A percentile compares a stretch with the other conserved stretches of the same genome.
These are phyloP conservation scores for Auriculariales sp. DNA, from an alignment of 768 basidiomycete species.

Conservation along the genomic window DNA sequence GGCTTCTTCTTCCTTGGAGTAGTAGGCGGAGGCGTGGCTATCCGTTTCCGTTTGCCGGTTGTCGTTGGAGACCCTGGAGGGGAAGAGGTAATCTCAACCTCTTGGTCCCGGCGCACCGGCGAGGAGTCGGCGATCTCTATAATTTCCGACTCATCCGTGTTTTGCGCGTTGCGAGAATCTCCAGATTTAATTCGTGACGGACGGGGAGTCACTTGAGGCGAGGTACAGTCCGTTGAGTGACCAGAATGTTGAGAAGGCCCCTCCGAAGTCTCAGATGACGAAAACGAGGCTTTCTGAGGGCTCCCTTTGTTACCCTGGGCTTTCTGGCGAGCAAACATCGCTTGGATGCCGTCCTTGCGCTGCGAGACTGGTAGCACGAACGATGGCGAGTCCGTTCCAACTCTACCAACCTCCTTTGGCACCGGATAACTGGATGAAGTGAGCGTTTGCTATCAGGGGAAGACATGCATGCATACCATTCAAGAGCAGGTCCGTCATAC, in stretches of 20 bases:
- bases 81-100: not conserved
- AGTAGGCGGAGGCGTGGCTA: not conserved
- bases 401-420: conserved; percentile 80
- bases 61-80: not conserved
- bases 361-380: conserved; percentile 69
- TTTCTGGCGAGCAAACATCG: conserved; percentile 61
- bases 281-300: no score
- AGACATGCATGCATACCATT: conserved; percentile 38
- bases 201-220: no score
- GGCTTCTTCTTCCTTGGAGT: not conserved
- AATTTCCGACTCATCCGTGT: not conserved
- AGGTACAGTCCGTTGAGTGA: no score
- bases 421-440: conserved; percentile 55
- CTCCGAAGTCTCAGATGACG: not conserved
- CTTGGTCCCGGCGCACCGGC: not conserved
- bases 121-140: not conserved
- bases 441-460: not conserved
- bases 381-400: conserved; percentile 66
- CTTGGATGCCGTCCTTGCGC: conserved; percentile 76
- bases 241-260: not conserved
- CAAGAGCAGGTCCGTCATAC: conserved; percentile 42
- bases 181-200: not conserved
- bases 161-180: not conserved
- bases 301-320: not conserved
- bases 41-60: not conserved